Evolutionary conservation across 192 early-diverging fungal species (phyloP), one percentile per base, ranked within the genome.

Genomic region (Funneliformis mosseae): DNA sequence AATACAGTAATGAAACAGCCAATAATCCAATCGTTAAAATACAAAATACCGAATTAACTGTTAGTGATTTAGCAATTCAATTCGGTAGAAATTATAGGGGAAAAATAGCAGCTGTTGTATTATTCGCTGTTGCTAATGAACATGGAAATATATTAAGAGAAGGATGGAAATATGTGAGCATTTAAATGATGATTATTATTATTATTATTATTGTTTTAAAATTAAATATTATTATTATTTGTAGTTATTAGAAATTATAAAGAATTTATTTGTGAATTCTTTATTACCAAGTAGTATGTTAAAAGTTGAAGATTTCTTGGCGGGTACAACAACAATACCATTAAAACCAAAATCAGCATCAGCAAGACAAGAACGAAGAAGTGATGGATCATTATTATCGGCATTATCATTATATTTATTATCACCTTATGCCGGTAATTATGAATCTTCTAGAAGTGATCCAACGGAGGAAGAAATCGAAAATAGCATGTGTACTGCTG

Each of bases 91-190:
- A 94, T 79, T 95, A 94, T 79, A 92, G 93, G 60, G 94, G 93
- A n/a, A 97, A 98, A 85, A 86, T 97, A 68, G 96, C 95, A 7
- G 89, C 95, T 60, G 93, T 97, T 8, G 88, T 97, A n/a, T 87
- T 96, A 76, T 95, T 98, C 85, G 92, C 90, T 38, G 86, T 96
- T 63, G 88, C 88, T 60, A 84, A 82, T 50, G 87, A 95, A 83
- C 87, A 92, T 85, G 88, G 92, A 42, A 91, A 92, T 63, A 76
- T 89, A 79, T 64, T 99, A 82, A 89, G 85, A 16, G 79, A 84
- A 28, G 86, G 92, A 16, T 94, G 97, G 94, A 89, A 91, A 67
- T 90, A 90, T 66, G 91, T 95, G 81, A 77, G 83, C 76, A 33
- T 83, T 16, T 82, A 81, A 18, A 61, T 61, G 4, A 71, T 59